A percentile compares a stretch with the other conserved stretches of the same genome.
phyloP scores from a whole-genome alignment of 2,329 filamentous ascomycete species.

The Parastagonospora nodorum region DNA sequence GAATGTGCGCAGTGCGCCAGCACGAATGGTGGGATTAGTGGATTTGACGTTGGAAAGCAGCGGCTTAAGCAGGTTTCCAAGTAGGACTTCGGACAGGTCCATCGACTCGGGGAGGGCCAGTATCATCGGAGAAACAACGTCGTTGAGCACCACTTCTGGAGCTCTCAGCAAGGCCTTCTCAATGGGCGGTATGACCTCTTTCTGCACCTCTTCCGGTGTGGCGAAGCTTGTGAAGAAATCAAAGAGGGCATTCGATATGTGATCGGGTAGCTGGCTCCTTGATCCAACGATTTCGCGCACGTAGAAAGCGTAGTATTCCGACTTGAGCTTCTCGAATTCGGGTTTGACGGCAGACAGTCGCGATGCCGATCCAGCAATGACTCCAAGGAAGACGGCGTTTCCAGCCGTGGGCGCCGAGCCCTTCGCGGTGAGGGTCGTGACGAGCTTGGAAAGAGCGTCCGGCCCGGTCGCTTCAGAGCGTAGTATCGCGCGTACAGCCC shows the following conservation, averaged over 20 bases:
- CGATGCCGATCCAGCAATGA: conserved; percentile 84
- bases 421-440: conserved; percentile 73
- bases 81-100: conserved; percentile 78
- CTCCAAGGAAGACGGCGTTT: conserved; percentile 79
- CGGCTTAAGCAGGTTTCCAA: conserved; percentile 78
- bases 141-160: conserved; percentile 85
- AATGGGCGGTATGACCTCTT: conserved; percentile 76
- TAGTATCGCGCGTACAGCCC: conserved; percentile 77
- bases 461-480: conserved; percentile 62
- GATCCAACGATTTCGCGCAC: conserved; percentile 83
- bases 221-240: conserved; percentile 85
- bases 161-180: conserved; percentile 89
- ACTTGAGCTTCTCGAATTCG: conserved; percentile 68
- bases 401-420: conserved; percentile 65
- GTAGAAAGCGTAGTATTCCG: conserved; percentile 81
- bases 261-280: conserved; percentile 69
- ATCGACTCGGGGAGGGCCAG: conserved; percentile 69
- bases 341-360: conserved; percentile 69
- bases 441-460: conserved; percentile 65
- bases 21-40: conserved; percentile 77
- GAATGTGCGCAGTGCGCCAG: conserved; percentile 77
- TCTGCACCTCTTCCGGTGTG: conserved; percentile 73
- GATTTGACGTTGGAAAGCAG: conserved; percentile 91
- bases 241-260: conserved; percentile 72
- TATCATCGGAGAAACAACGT: conserved; percentile 76